Evolutionary conservation across 768 basidiomycete species (phyloP).

Genomic region (Mycena sanguinolenta): DNA sequence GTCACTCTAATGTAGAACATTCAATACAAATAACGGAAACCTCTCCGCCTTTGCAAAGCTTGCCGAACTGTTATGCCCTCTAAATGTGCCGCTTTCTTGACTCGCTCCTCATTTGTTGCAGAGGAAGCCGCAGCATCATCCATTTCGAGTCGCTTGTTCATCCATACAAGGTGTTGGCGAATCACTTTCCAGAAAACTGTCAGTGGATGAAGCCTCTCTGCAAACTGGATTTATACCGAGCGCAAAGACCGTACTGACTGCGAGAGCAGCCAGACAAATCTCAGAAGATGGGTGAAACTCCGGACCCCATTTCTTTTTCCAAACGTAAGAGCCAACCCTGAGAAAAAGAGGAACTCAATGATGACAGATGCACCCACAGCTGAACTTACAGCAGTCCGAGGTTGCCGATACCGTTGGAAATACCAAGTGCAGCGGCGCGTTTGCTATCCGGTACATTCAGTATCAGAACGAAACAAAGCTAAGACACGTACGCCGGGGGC

Average conservation of each 20-base stretch:
- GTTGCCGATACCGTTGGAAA: slow-evolving; percentile 61
- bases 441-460: slow-evolving; percentile 26
- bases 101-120: slow-evolving; percentile 52
- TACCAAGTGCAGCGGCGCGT: slow-evolving; percentile 57
- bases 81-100: slow-evolving; percentile 60
- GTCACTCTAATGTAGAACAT: neutral
- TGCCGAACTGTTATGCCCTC: slow-evolving; percentile 60
- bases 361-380: no score
- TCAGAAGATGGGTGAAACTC: slow-evolving; percentile 58
- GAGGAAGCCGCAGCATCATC: slow-evolving; percentile 47
- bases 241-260: slow-evolving; percentile 47
- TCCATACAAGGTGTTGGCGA: slow-evolving; percentile 51
- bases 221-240: slow-evolving; percentile 44
- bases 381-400: slow-evolving; percentile 54
- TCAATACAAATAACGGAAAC: slow-evolving; percentile 60
- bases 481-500: slow-evolving; percentile 52
- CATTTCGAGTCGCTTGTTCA: slow-evolving; percentile 55
- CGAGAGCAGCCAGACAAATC: slow-evolving; percentile 53
- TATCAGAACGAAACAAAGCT: neutral
- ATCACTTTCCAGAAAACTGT: slow-evolving; percentile 47
- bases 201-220: neutral
- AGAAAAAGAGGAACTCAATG: neutral
- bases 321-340: slow-evolving; percentile 58
- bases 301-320: slow-evolving; percentile 59
- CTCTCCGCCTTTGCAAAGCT: slow-evolving; percentile 53